These are phyloP conservation scores for Hordeum pubiflorum DNA, from an alignment of 202 grass and related monocot species.

Conservation along the genomic window DNA sequence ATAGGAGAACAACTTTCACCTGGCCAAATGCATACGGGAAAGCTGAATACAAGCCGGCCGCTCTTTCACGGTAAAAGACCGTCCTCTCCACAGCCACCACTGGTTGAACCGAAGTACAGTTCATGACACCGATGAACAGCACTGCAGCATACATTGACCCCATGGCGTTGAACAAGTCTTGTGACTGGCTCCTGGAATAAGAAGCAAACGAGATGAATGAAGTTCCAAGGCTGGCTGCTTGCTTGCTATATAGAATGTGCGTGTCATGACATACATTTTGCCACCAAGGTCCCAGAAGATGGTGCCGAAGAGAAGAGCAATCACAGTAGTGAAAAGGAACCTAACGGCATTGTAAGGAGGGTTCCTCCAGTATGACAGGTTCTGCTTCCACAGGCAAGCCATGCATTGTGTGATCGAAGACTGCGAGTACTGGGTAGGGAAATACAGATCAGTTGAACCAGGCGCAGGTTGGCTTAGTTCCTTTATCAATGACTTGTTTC, in stretches of 20 bases:
- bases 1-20: conserved; percentile 29
- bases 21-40: conserved; percentile 89
- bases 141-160: conserved; percentile 79
- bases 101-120: conserved; percentile 64
- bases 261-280: conserved; percentile 54
- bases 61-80: conserved; percentile 89
- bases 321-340: conserved; percentile 65
- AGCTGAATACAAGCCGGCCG: conserved; percentile 86
- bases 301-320: conserved; percentile 71
- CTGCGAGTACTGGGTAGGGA: conserved; percentile 51
- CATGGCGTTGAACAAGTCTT: conserved; percentile 79
- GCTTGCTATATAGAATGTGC: background rate
- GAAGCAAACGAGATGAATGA: background rate
- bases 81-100: conserved; percentile 72
- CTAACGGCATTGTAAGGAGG: conserved; percentile 78
- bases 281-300: conserved; percentile 81
- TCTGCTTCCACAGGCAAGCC: conserved; percentile 84
- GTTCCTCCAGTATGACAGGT: conserved; percentile 88
- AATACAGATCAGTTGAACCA: conserved; percentile 61
- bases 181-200: conserved; percentile 39
- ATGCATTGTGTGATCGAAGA: conserved; percentile 54
- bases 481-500: conserved; percentile 69
- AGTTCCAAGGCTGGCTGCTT: background rate
- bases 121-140: conserved; percentile 63
- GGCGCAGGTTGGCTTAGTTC: conserved; percentile 53